These are phyloP conservation scores for Cyphellophora europaea DNA, from an alignment of 2,329 filamentous ascomycete species.

Conservation along the genomic window DNA sequence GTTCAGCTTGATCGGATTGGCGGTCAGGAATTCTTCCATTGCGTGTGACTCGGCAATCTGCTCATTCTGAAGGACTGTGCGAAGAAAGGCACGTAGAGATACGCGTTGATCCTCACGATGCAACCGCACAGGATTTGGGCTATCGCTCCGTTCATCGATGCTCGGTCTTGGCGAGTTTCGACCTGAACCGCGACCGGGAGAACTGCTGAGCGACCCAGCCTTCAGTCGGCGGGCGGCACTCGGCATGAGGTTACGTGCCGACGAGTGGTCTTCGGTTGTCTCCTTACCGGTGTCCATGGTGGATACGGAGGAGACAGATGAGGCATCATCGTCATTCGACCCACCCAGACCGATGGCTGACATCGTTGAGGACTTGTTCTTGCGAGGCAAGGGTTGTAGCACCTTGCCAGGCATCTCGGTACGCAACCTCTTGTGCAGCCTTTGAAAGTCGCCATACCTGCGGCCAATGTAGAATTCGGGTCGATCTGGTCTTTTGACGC, in stretches of 20 bases:
- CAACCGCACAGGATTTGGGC: slow-evolving; percentile 47
- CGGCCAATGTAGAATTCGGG: slow-evolving; percentile 71
- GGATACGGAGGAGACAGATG: slow-evolving; percentile 72
- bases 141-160: slow-evolving; percentile 11
- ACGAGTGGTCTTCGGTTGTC: slow-evolving; percentile 19
- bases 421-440: slow-evolving; percentile 68
- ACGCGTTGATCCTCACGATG: slow-evolving; percentile 86
- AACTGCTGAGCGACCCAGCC: slow-evolving; percentile 10
- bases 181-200: slow-evolving; percentile 7
- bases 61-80: slow-evolving; percentile 73
- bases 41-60: slow-evolving; percentile 75
- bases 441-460: slow-evolving; percentile 79
- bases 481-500: slow-evolving; percentile 69
- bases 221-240: slow-evolving; percentile 11
- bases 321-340: slow-evolving; percentile 60
- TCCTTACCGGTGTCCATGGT: slow-evolving; percentile 48
- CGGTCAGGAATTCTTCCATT: slow-evolving; percentile 73
- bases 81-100: slow-evolving; percentile 82
- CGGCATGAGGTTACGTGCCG: slow-evolving; percentile 23
- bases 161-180: slow-evolving; percentile 10
- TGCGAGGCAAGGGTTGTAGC: slow-evolving; percentile 74
- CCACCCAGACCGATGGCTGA: slow-evolving; percentile 48
- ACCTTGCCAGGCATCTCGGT: slow-evolving; percentile 86
- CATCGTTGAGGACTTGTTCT: slow-evolving; percentile 75
- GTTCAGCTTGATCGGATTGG: slow-evolving; percentile 60